A percentile compares a stretch with the other conserved stretches of the same genome.
Evolutionary conservation across 1,284 basidiomycete species (phyloP).

Genomic region (Heliocybe sulcata): DNA sequence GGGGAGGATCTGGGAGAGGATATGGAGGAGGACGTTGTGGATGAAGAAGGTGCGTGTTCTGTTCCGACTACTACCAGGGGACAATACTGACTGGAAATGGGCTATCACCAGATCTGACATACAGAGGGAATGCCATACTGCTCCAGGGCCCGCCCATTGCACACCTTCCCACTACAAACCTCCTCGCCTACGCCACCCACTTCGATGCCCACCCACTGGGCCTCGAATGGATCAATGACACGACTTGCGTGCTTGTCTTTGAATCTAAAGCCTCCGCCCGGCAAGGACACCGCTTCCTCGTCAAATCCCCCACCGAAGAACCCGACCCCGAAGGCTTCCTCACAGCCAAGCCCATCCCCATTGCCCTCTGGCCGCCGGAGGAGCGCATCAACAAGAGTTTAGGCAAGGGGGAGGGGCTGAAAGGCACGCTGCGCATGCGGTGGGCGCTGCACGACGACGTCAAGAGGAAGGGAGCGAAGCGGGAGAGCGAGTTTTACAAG

Average conservation of each 20-base stretch:
- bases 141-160: constrained; percentile 63
- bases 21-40: constrained; percentile 33
- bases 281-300: constrained; percentile 40
- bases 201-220: constrained; percentile 63
- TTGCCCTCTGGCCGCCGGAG: constrained; percentile 71
- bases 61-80: neutral
- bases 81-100: constrained; percentile 13
- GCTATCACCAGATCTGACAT: constrained; percentile 25
- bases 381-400: constrained; percentile 64
- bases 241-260: constrained; percentile 71
- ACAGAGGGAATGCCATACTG: constrained; percentile 63
- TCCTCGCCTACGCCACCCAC: constrained; percentile 73
- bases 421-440: constrained; percentile 58
- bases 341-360: constrained; percentile 58
- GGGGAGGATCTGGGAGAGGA: constrained; percentile 28
- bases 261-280: constrained; percentile 44
- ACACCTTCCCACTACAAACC: constrained; percentile 57
- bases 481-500: constrained; percentile 66
- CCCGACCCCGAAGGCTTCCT: constrained; percentile 49
- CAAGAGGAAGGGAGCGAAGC: constrained; percentile 65
- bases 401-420: constrained; percentile 55
- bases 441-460: constrained; percentile 64
- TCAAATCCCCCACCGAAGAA: constrained; percentile 41
- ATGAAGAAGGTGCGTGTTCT: constrained; percentile 26
- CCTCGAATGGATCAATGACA: constrained; percentile 76